These are phyloP conservation scores for Endotrypanum monterogeii DNA, from an alignment of 208 protist genomes.

Conservation along the genomic window DNA sequence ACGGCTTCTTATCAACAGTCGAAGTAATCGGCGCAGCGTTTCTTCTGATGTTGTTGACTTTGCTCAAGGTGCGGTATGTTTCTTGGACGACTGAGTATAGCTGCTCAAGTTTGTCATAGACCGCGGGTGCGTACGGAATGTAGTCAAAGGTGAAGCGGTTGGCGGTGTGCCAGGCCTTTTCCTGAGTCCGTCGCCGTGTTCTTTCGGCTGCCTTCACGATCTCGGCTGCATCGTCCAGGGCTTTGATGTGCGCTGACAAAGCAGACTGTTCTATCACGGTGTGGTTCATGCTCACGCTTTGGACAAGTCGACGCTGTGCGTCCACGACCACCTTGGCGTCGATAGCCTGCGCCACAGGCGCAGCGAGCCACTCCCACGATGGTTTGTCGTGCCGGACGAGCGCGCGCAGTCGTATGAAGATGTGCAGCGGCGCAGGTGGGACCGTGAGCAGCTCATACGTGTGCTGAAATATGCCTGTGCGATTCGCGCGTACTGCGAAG, in stretches of 20 bases:
- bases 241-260: conserved; percentile 35
- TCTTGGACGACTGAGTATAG: conserved; percentile 52
- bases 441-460: conserved; percentile 85
- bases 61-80: conserved; percentile 32
- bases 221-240: conserved; percentile 25
- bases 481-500: conserved; percentile 69
- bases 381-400: conserved; percentile 40
- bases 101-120: conserved; percentile 56
- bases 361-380: conserved; percentile 27
- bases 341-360: conserved; percentile 36
- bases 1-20: not conserved
- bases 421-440: conserved; percentile 52
- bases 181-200: conserved; percentile 23
- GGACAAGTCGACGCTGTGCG: conserved; percentile 46
- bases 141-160: conserved; percentile 51
- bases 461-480: conserved; percentile 50
- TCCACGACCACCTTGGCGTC: conserved; percentile 43
- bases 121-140: conserved; percentile 60
- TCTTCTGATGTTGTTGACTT: not conserved
- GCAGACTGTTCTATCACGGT: conserved; percentile 45
- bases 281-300: conserved; percentile 35
- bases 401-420: conserved; percentile 66
- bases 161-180: conserved; percentile 38
- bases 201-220: conserved; percentile 14
- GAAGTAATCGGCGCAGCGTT: not conserved